These are phyloP conservation scores for Wickerhamiella spandovensis DNA, from an alignment of 805 yeast genomes.

Conservation along the genomic window DNA sequence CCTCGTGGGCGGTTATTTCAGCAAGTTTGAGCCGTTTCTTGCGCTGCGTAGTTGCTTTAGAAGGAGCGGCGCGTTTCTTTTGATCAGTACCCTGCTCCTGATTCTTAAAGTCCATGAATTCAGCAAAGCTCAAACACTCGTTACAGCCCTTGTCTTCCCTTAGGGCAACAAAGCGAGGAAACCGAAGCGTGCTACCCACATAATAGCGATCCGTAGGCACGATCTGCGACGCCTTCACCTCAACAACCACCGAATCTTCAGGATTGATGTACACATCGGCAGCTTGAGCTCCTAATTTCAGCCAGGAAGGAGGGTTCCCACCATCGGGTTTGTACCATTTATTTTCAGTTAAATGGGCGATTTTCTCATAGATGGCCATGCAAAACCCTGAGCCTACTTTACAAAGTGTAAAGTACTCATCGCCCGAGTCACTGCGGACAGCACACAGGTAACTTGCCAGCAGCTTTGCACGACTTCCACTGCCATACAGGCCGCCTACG, in stretches of 20 bases:
- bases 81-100: constrained; percentile 12
- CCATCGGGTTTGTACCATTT: constrained; percentile 37
- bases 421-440: constrained; percentile 32
- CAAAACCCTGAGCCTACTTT: constrained; percentile 78
- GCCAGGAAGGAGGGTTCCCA: constrained; percentile 10
- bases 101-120: constrained; percentile 30
- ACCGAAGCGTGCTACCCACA: constrained; percentile 57
- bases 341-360: constrained; percentile 43
- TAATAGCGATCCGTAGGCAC: constrained; percentile 42
- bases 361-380: constrained; percentile 42
- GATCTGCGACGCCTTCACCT: constrained; percentile 69
- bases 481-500: constrained; percentile 64
- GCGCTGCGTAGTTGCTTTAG: neutral
- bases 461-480: constrained; percentile 33
- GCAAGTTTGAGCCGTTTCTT: constrained; percentile 4
- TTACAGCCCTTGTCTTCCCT: constrained; percentile 55
- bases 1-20: constrained; percentile 1
- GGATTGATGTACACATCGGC: constrained; percentile 80
- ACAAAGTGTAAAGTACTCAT: constrained; percentile 50
- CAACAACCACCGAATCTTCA: constrained; percentile 59
- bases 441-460: constrained; percentile 60
- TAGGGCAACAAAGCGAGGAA: constrained; percentile 57
- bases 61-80: neutral
- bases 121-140: constrained; percentile 41
- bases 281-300: constrained; percentile 19